Percentiles rank a stretch among this genome's conserved stretches.
Evolutionary conservation across 441 rosid genomes (phyloP).

Genomic region (Hypseocharis bilobata): DNA sequence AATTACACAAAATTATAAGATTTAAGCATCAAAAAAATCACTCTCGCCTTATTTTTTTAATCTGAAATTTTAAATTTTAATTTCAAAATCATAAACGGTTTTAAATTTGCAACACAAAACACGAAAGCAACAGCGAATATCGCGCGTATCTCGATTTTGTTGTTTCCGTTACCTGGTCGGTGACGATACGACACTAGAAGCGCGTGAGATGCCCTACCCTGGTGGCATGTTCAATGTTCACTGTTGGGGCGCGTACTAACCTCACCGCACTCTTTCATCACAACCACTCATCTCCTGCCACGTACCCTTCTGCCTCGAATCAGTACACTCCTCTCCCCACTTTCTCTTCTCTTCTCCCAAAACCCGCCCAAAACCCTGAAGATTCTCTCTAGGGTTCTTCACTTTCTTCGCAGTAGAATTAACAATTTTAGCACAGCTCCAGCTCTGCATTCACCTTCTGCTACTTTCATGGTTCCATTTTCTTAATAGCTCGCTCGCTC

Average conservation of each 20-base stretch:
- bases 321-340: not conserved
- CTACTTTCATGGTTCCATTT: not conserved
- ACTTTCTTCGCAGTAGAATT: too few species aligned
- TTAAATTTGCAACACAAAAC: not conserved
- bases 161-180: not conserved
- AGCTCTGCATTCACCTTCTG: not conserved
- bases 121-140: not conserved
- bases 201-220: not conserved
- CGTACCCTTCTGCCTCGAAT: conserved; percentile 1
- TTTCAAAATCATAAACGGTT: too few species aligned
- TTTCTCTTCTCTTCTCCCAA: not conserved
- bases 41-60: too few species aligned
- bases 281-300: conserved; percentile 19
- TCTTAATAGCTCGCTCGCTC: not conserved
- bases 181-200: not conserved
- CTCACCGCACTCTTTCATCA: not conserved
- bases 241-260: not conserved
- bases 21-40: too few species aligned
- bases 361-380: conserved; percentile 1
- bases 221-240: too few species aligned
- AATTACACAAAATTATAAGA: too few species aligned
- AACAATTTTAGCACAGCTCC: not conserved
- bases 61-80: too few species aligned
- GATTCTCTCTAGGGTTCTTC: conserved; percentile 5
- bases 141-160: not conserved